phyloP scores from a whole-genome alignment of 805 yeast species.

The Cyberlindnera amylophila region DNA sequence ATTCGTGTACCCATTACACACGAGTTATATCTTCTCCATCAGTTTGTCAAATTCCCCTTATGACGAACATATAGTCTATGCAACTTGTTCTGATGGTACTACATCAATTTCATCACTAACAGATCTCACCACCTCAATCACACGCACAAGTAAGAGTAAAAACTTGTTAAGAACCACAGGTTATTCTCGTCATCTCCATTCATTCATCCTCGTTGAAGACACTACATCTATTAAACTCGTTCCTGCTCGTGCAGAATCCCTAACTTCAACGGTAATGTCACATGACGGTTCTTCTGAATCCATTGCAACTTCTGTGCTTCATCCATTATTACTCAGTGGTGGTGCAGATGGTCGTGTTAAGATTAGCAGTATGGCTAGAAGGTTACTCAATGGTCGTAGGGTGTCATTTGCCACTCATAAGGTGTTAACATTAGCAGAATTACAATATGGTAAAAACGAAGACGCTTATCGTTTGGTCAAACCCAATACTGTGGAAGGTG shows the following conservation, averaged over 20 bases:
- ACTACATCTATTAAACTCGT: conserved; percentile 33
- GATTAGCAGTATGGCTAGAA: conserved; percentile 38
- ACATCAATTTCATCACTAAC: conserved; percentile 33
- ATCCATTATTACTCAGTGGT: conserved; percentile 46
- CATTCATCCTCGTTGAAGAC: conserved; percentile 41
- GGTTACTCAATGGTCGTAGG: conserved; percentile 33
- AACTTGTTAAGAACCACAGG: conserved; percentile 29
- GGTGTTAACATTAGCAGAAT: conserved; percentile 32
- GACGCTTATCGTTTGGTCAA: conserved; percentile 40
- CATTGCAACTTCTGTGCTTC: conserved; percentile 38
- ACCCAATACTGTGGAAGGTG: conserved; percentile 33
- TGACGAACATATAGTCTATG: conserved; percentile 31
- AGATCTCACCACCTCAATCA: conserved; percentile 28
- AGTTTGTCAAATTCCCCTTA: conserved; percentile 33
- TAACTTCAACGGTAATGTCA: conserved; percentile 31
- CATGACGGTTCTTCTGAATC: conserved; percentile 40
- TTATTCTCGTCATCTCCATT: conserved; percentile 32
- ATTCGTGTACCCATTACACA: conserved; percentile 35
- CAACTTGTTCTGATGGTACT: conserved; percentile 42
- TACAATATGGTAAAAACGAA: conserved; percentile 38
- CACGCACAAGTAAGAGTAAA: conserved; percentile 30
- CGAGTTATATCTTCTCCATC: conserved; percentile 35
- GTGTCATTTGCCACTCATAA: conserved; percentile 28
- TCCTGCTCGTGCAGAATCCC: conserved; percentile 35
- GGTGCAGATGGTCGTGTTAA: conserved; percentile 46